Evolutionary conservation across 805 yeast genomes (phyloP), one percentile per base, ranked within the genome.

Genomic region (Yarrowia sp.): DNA sequence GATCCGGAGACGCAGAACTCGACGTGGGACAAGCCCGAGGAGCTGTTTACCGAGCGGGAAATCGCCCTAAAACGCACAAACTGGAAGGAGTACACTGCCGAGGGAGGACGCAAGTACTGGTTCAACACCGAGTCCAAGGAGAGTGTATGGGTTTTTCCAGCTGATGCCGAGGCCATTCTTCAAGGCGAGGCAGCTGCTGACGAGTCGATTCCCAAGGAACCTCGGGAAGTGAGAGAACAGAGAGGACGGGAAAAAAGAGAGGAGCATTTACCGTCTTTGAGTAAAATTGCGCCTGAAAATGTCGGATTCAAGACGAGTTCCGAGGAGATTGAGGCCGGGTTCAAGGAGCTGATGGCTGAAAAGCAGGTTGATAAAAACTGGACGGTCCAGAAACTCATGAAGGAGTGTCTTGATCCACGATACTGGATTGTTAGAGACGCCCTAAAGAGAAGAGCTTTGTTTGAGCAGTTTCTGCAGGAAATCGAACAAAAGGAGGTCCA

Each of bases 91-190:
- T 81, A 82, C 70, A 74, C 77, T 1, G 81, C 88, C 0, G 84
- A 84, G 12, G 87, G 84, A 8, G 92, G 93, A 2, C 79, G 79
- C 66, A 80, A 81, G 19, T 92, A 92, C 77, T 92, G 90, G 80
- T 88, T 88, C 77, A 89, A 90, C 74, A 79, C 82, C 14, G 77
- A 77, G 36, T 85, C 94, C 0, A 83, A 86, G 7, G 87, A 87
- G 73, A 88, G 95, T 19, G 87, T 88, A 0, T 93, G 97, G 97
- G 90, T 87, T 19, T 77, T 85, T n/a, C 97, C 97, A 0, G 80
- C 75, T 0, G 87, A 82, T 41, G 80, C 85, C 7, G 75, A 76
- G 41, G 71, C 69, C 5, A 76, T 74, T 22, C 19, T 74, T 69
- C 71, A 53, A n/a, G 26, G 50, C 8, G 59, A 50, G 14, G 45